phyloP scores from a whole-genome alignment of 805 yeast species.

The Pichia occidentalis region DNA sequence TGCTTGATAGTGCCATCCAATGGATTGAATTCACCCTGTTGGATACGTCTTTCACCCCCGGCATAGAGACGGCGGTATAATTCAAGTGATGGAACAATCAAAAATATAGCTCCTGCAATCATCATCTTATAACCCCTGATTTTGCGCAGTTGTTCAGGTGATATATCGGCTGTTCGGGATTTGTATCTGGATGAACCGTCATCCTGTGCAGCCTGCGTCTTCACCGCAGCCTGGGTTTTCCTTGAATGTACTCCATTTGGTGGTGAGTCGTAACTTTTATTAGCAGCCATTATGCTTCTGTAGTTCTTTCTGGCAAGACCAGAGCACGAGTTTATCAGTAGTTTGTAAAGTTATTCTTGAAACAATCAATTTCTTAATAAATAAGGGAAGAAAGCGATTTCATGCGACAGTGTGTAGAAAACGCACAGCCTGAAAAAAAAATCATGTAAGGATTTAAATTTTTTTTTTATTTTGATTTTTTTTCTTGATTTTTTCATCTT shows the following conservation, averaged over 20 bases:
- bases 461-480: conserved; percentile 1
- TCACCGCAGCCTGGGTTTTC: conserved; percentile 1
- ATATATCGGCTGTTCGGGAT: conserved; percentile 10
- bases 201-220: conserved; percentile 5
- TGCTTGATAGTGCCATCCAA: conserved; percentile 39
- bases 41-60: conserved; percentile 38
- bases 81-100: conserved; percentile 27
- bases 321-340: too few relatives aligned
- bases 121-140: conserved; percentile 28
- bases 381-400: too few relatives aligned
- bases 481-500: conserved; percentile 6
- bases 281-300: too few relatives aligned
- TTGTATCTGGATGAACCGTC: conserved; percentile 8
- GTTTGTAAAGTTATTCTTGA: too few relatives aligned
- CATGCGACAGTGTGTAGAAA: too few relatives aligned
- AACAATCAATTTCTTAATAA: too few relatives aligned
- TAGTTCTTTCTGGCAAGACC: too few relatives aligned
- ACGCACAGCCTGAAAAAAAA: conserved; percentile 7
- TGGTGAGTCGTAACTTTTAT: too few relatives aligned
- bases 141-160: conserved; percentile 21
- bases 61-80: conserved; percentile 29
- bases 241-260: conserved; percentile 2
- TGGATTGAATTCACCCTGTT: conserved; percentile 38
- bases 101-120: conserved; percentile 26
- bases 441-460: not conserved